These are phyloP conservation scores for Enteropsectra breve DNA, from an alignment of 371 early-diverging fungal genomes.

Conservation along the genomic window DNA sequence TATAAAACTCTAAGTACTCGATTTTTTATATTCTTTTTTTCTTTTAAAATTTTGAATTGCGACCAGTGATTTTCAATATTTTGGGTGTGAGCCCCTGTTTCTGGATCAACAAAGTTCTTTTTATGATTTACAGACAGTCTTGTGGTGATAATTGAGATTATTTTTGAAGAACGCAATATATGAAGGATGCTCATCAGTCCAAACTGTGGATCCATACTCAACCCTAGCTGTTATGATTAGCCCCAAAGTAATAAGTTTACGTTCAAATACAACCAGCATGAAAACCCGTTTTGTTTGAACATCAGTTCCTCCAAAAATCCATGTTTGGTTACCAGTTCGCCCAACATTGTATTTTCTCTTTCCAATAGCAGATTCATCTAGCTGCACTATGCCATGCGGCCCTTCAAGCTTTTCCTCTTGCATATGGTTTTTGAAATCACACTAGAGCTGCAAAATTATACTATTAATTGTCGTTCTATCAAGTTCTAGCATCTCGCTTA, in stretches of 20 bases:
- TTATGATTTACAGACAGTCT: constrained; percentile 19
- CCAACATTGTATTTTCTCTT: neutral
- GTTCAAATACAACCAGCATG: neutral
- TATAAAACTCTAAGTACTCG: neutral
- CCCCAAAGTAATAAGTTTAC: neutral
- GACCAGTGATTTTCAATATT: constrained; percentile 7
- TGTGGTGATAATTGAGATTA: neutral
- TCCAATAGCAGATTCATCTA: constrained; percentile 12
- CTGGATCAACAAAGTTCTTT: constrained; percentile 6
- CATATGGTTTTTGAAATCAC: neutral
- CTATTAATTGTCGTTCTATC: neutral
- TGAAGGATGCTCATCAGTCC: neutral
- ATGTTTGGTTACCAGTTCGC: neutral
- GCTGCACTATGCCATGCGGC: neutral
- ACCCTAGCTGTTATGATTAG: neutral
- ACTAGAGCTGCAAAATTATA: neutral
- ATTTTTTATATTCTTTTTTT: neutral
- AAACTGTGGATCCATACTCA: neutral
- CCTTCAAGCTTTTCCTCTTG: constrained; percentile 6
- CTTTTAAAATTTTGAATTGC: neutral
- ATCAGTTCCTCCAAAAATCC: neutral
- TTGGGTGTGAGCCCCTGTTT: constrained; percentile 25
- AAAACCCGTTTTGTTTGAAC: neutral
- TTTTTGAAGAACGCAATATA: neutral
- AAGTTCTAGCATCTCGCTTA: neutral